A percentile compares a stretch with the other conserved stretches of the same genome.
Evolutionary conservation across 1,284 basidiomycete genomes (phyloP).

Genomic region (Fomitopsis schrenkii): DNA sequence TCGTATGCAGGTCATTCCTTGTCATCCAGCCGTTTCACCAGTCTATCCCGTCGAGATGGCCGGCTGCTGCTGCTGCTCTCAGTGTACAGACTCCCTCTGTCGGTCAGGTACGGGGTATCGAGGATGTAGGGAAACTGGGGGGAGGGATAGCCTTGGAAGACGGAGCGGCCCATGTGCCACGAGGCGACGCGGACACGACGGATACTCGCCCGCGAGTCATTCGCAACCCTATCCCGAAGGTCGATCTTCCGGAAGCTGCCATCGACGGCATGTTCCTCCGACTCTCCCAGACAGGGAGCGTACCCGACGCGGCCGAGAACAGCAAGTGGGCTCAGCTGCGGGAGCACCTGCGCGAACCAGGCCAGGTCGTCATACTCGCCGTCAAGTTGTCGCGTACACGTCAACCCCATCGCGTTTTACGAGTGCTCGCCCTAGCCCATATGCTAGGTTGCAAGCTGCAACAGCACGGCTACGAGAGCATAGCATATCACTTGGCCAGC

Average conservation of each 20-base stretch:
- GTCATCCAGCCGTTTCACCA: conserved; percentile 15
- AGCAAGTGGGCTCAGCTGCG: conserved; percentile 16
- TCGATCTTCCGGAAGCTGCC: background rate
- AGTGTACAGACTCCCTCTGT: conserved; percentile 6
- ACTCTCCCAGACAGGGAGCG: background rate
- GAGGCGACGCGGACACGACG: background rate
- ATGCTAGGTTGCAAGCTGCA: conserved; percentile 44
- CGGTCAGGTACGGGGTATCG: background rate
- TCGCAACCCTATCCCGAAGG: background rate
- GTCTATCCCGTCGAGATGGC: conserved; percentile 15
- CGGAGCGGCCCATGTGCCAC: background rate
- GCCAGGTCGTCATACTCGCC: conserved; percentile 39
- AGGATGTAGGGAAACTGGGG: background rate
- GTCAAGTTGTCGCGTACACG: conserved; percentile 39
- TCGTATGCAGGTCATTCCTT: conserved; percentile 11
- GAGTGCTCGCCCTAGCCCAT: conserved; percentile 44
- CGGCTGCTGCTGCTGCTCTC: conserved; percentile 16
- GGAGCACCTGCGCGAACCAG: conserved; percentile 29
- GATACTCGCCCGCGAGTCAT: background rate
- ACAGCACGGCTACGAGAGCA: conserved; percentile 54
- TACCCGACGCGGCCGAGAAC: background rate
- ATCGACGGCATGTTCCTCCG: conserved; percentile 10
- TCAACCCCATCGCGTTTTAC: conserved; percentile 36
- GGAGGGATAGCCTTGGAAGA: background rate
- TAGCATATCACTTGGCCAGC: conserved; percentile 44